These are phyloP conservation scores for Xanthoceras sorbifolium DNA, from an alignment of 345 rosid species.

Conservation along the genomic window DNA sequence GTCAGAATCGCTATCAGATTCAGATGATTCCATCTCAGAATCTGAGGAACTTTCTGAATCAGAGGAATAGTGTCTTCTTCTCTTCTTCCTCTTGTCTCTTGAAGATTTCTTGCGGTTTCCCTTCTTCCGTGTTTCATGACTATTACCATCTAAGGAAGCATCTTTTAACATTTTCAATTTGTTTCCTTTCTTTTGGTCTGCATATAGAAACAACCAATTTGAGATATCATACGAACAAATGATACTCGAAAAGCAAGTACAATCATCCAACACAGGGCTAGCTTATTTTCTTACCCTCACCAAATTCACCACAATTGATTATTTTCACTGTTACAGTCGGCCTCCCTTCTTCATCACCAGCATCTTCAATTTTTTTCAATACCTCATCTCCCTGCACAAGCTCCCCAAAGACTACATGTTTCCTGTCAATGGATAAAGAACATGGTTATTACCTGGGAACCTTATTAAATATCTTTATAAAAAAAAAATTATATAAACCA, in stretches of 20 bases:
- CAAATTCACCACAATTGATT: conserved; percentile 78
- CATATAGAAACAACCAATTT: conserved; percentile 21
- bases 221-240: not conserved
- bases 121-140: conserved; percentile 48
- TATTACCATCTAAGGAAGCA: conserved; percentile 43
- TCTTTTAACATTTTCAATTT: conserved; percentile 52
- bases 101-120: conserved; percentile 75
- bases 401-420: conserved; percentile 83
- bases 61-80: conserved; percentile 70
- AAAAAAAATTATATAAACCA: not conserved
- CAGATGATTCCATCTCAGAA: conserved; percentile 72
- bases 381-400: conserved; percentile 82
- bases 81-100: conserved; percentile 70
- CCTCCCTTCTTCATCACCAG: conserved; percentile 77
- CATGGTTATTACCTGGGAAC: not conserved
- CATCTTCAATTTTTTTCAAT: conserved; percentile 80
- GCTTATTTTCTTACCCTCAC: conserved; percentile 45
- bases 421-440: conserved; percentile 45
- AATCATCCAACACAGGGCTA: not conserved
- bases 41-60: conserved; percentile 84
- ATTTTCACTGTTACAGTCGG: conserved; percentile 91
- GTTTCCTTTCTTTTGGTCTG: conserved; percentile 57
- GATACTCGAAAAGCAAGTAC: not conserved
- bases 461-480: not conserved
- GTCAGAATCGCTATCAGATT: conserved; percentile 82